Base-by-base conservation (phyloP, 306 rosid species). In the Lathyrus tuberosus region DNA sequence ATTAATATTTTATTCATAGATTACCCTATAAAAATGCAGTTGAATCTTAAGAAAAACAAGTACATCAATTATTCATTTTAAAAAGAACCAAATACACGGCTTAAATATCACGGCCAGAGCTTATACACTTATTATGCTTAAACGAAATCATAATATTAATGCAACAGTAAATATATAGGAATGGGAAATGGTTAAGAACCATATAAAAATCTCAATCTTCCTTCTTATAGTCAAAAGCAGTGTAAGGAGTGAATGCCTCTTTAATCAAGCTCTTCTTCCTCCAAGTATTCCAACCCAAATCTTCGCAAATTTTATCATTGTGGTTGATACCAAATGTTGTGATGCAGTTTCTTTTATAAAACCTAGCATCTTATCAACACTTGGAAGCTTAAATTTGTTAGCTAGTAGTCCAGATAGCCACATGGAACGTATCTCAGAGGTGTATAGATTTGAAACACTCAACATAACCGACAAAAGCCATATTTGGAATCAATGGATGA, bases 401-500 rank as follows among this genome's bases (percentile, higher is more conserved):
- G 84, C 93, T 2, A 85, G 35, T 4, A 87, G 53, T 14, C 82
- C 76, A 56, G 87, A 68, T 10, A 89, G 82, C 96, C 96, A 89
- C 79, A 85, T 87, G 52, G 87, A 80, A 2, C 87, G 86, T 68
- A 89, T 46, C 76, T 89, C 96, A 0, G 92, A 80, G 1, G 93
- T 28, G 51, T 76, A 85, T 49, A 89, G 93, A 62, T 87, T 89
- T 41, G 96, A 40, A 61, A 85, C 78, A 37, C 93, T 87, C 89
- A 2, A 89, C 15, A 22, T 89, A 89, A 26, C 96, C 96, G 60
- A 87, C 71, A 70, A 89, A 87, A 5, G 89, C 92, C 89, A 89
- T 87, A 75, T 78, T 89, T 49, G 92, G 96, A 77, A 89, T 84
- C 81, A 89, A 31, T 28, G 96, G 96, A 82, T 85, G 89, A 22